Conservation (phyloP, 495 filamentous ascomycete genomes). For the Penicillium ucsense region DNA sequence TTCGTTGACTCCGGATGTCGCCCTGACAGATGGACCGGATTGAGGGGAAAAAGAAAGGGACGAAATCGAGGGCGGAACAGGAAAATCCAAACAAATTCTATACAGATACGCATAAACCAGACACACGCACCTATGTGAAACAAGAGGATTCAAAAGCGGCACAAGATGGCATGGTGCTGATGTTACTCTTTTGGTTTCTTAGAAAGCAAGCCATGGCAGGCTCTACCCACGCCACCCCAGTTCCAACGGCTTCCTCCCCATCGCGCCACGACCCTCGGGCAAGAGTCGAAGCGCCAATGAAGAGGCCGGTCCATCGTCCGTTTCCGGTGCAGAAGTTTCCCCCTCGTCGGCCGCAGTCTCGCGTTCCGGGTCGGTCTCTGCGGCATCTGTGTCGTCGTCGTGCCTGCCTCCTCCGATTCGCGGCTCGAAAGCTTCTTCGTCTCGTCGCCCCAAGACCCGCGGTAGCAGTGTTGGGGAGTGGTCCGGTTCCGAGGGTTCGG, state of each 20-base stretch:
- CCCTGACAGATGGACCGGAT: too few species aligned
- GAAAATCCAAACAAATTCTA: too few species aligned
- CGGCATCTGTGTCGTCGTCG: constrained; percentile 5
- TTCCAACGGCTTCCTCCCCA: constrained; percentile 24
- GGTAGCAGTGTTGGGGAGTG: constrained; percentile 5
- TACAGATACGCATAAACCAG: too few species aligned
- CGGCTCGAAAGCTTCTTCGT: neutral
- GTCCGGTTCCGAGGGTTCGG: constrained; percentile 16
- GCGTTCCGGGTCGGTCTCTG: constrained; percentile 10
- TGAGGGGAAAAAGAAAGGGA: too few species aligned
- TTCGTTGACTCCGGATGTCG: too few species aligned
- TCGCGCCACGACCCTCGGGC: constrained; percentile 25
- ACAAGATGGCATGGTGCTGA: constrained; percentile 22
- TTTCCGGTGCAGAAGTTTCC: too few species aligned
- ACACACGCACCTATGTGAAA: too few species aligned
- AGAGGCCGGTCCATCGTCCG: neutral
- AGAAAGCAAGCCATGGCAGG: constrained; percentile 28
- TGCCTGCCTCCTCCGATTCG: neutral
- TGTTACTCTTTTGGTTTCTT: constrained; percentile 20
- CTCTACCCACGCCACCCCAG: constrained; percentile 20
- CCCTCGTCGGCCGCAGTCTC: constrained; percentile 5
- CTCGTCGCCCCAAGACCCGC: constrained; percentile 1
- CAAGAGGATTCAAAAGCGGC: too few species aligned
- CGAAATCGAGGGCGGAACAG: too few species aligned
- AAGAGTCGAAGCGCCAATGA: neutral